These are phyloP conservation scores for Alternaria triticimaculans DNA, from an alignment of 2,329 filamentous ascomycete genomes.

Conservation along the genomic window DNA sequence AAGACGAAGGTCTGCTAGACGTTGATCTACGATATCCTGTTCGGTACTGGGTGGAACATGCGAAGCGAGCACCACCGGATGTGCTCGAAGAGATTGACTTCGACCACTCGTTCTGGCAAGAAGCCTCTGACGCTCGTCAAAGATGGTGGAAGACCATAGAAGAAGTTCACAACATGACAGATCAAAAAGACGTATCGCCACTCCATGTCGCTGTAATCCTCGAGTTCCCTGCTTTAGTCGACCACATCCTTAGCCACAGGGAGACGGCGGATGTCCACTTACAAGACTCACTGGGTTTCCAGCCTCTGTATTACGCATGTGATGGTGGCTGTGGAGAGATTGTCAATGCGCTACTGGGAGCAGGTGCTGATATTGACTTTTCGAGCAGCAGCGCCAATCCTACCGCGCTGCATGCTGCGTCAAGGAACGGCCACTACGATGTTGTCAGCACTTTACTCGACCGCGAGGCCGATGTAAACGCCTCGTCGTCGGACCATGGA, in stretches of 20 bases:
- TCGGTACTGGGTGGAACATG: slow-evolving; percentile 33
- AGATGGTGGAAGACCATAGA: slow-evolving; percentile 25
- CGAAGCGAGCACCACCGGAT: slow-evolving; percentile 25
- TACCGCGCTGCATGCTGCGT: slow-evolving; percentile 22
- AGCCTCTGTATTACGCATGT: slow-evolving; percentile 31
- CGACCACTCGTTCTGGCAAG: slow-evolving; percentile 23
- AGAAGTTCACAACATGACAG: slow-evolving; percentile 13
- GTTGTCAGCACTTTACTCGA: slow-evolving; percentile 24
- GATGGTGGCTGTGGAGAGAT: slow-evolving; percentile 22
- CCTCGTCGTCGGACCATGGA: slow-evolving; percentile 12
- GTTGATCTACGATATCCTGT: slow-evolving; percentile 24
- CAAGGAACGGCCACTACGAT: slow-evolving; percentile 17
- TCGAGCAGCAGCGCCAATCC: slow-evolving; percentile 6
- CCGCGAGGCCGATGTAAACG: slow-evolving; percentile 21
- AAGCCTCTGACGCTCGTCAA: slow-evolving; percentile 18
- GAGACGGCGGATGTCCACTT: slow-evolving; percentile 18
- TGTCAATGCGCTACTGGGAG: slow-evolving; percentile 21
- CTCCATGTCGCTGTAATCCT: slow-evolving; percentile 28
- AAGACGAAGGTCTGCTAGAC: slow-evolving; percentile 5
- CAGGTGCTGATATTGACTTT: slow-evolving; percentile 23
- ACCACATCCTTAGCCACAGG: slow-evolving; percentile 20
- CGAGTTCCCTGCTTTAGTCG: slow-evolving; percentile 23
- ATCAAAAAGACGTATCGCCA: slow-evolving; percentile 20
- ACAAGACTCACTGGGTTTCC: slow-evolving; percentile 26
- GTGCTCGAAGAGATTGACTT: slow-evolving; percentile 30